These are phyloP conservation scores for Ascoidea rubescens DNA, from an alignment of 805 yeast genomes.

Conservation along the genomic window DNA sequence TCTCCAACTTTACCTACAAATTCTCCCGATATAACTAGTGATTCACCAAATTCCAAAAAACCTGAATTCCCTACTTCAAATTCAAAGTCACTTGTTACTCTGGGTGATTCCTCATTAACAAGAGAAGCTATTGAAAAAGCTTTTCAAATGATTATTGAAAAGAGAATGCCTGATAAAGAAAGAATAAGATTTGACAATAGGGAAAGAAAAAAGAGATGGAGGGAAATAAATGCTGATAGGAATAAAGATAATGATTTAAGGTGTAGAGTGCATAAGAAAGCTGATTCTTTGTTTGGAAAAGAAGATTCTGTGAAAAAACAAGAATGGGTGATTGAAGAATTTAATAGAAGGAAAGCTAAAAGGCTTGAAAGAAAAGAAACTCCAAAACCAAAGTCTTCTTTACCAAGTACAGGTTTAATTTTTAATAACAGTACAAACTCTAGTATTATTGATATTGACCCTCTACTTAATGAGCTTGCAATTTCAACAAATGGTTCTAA, in stretches of 20 bases:
- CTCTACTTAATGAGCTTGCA: slow-evolving; percentile 17
- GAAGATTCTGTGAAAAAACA: slow-evolving; percentile 37
- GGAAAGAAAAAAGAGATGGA: slow-evolving; percentile 71
- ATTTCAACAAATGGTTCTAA: slow-evolving; percentile 15
- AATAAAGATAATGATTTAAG: slow-evolving; percentile 83
- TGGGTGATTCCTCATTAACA: neutral
- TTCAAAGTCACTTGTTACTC: no score
- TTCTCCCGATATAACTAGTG: no score
- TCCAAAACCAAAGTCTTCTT: slow-evolving; percentile 8
- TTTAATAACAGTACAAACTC: no score
- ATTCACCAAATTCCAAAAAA: no score
- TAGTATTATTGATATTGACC: neutral
- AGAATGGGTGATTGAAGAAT: slow-evolving; percentile 68
- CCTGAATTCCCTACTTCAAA: no score
- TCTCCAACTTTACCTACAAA: no score
- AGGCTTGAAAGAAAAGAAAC: slow-evolving; percentile 30
- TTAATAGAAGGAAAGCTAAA: slow-evolving; percentile 46
- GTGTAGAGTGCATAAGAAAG: slow-evolving; percentile 63
- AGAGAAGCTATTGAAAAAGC: neutral
- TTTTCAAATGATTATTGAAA: neutral
- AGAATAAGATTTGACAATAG: slow-evolving; percentile 54
- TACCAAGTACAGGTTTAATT: neutral
- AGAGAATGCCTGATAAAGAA: slow-evolving; percentile 25
- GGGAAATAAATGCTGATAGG: slow-evolving; percentile 64
- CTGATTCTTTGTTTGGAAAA: slow-evolving; percentile 51